Percentiles rank a stretch among this genome's conserved stretches.
Conservation (phyloP, 1,139 yeast genomes). For the Debaryomyces fabryi region DNA sequence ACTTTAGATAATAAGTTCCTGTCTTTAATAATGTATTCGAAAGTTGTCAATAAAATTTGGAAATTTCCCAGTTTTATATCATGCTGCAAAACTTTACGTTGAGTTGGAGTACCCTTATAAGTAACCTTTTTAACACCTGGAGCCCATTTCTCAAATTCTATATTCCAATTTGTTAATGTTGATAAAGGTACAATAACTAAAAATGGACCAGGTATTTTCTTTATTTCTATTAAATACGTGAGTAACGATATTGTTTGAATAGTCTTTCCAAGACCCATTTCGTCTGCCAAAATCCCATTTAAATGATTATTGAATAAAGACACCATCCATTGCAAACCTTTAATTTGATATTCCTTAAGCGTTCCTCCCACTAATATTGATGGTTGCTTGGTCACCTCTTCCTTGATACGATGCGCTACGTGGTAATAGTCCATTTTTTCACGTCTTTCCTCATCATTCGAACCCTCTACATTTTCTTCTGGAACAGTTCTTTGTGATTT, state of each 20-base stretch:
- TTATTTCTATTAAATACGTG: constrained; percentile 83
- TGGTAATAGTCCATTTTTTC: constrained; percentile 75
- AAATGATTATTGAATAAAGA: constrained; percentile 89
- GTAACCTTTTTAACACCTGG: constrained; percentile 69
- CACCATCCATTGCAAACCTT: constrained; percentile 98
- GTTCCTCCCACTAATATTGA: constrained; percentile 78
- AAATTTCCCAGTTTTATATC: constrained; percentile 68
- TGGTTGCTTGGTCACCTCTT: constrained; percentile 67
- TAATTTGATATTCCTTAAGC: constrained; percentile 88
- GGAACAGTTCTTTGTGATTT: constrained; percentile 19
- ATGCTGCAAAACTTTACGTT: constrained; percentile 65
- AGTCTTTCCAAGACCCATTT: constrained; percentile 97
- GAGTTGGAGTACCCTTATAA: constrained; percentile 74
- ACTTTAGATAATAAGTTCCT: constrained; percentile 65
- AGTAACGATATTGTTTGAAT: constrained; percentile 94
- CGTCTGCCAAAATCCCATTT: constrained; percentile 96
- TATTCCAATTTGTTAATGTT: constrained; percentile 81
- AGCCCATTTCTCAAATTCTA: constrained; percentile 89
- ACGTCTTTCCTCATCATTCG: constrained; percentile 49
- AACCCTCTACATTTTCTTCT: constrained; percentile 23
- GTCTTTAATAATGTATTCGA: constrained; percentile 78
- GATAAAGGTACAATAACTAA: constrained; percentile 83
- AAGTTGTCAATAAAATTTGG: constrained; percentile 77
- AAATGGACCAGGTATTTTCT: constrained; percentile 69
- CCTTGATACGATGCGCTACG: constrained; percentile 76